These are phyloP conservation scores for Aspergillus sojae DNA, from an alignment of 2,329 filamentous ascomycete species.

Conservation along the genomic window DNA sequence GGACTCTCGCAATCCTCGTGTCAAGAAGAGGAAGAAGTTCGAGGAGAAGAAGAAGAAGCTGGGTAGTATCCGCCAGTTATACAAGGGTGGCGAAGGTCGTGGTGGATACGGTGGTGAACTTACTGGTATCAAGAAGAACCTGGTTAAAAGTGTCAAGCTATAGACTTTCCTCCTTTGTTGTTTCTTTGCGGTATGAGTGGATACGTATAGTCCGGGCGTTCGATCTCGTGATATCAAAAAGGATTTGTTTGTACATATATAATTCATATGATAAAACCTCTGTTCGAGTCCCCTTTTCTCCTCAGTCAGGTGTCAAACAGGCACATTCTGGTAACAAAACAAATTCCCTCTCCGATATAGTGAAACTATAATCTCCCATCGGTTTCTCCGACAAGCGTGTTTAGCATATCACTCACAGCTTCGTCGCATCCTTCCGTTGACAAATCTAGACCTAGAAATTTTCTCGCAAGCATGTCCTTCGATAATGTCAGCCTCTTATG, in stretches of 20 bases:
- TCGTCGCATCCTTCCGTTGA: constrained; percentile 3
- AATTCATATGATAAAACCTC: constrained; percentile 12
- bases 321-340: neutral
- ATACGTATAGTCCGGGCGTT: constrained; percentile 24
- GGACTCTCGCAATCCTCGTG: constrained; percentile 89
- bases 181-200: constrained; percentile 19
- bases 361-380: neutral
- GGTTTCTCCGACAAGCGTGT: constrained; percentile 10
- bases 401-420: constrained; percentile 11
- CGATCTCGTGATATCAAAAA: constrained; percentile 22
- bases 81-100: constrained; percentile 80
- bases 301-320: neutral
- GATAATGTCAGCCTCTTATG: neutral
- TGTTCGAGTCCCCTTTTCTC: neutral
- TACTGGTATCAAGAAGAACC: constrained; percentile 90
- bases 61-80: constrained; percentile 79
- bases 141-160: constrained; percentile 93
- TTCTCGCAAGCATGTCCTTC: constrained; percentile 18
- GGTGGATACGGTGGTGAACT: constrained; percentile 88
- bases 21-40: constrained; percentile 97
- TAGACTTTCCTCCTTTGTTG: constrained; percentile 44
- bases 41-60: constrained; percentile 98
- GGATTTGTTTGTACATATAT: constrained; percentile 29
- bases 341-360: neutral
- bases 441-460: constrained; percentile 20